Conservation (phyloP, 179 eudicot genomes). For the Patellifolia procumbens region DNA sequence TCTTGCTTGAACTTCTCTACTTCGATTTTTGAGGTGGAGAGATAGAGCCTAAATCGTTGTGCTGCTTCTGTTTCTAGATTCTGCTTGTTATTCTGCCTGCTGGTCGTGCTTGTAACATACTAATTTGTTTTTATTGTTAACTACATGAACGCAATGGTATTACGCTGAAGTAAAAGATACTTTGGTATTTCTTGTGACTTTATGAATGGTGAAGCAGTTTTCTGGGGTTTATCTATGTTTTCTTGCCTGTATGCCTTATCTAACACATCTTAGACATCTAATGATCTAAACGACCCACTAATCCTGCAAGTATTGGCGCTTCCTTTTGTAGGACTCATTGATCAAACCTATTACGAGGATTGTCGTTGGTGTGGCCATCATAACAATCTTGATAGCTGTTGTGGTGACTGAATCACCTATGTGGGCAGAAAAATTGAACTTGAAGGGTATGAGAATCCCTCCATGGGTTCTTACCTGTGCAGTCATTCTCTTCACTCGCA, state of each 20-base stretch:
- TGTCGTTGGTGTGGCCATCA: constrained; percentile 57
- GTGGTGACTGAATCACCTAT: constrained; percentile 60
- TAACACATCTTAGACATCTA: too few relatives aligned
- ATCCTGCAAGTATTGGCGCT: not conserved
- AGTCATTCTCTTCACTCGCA: constrained; percentile 74
- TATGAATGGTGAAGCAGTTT: not conserved
- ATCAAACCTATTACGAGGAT: constrained; percentile 83
- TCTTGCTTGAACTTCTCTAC: too few relatives aligned
- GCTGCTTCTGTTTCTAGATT: too few relatives aligned
- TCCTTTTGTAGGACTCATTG: constrained; percentile 67
- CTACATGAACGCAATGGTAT: not conserved
- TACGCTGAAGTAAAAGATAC: not conserved
- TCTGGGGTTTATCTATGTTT: not conserved
- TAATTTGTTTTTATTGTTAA: too few relatives aligned
- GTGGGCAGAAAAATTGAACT: constrained; percentile 65
- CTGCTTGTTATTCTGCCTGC: not conserved
- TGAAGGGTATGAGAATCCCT: constrained; percentile 61
- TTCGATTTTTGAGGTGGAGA: too few relatives aligned
- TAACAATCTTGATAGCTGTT: constrained; percentile 58
- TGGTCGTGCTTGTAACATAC: not conserved
- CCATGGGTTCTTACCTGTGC: constrained; percentile 92
- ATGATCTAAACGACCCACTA: not conserved
- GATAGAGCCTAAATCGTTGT: too few relatives aligned
- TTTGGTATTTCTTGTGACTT: not conserved
- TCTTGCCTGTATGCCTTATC: not conserved